Base-by-base conservation (phyloP, 139 green algal species). In the Yamagishiella unicocca region DNA sequence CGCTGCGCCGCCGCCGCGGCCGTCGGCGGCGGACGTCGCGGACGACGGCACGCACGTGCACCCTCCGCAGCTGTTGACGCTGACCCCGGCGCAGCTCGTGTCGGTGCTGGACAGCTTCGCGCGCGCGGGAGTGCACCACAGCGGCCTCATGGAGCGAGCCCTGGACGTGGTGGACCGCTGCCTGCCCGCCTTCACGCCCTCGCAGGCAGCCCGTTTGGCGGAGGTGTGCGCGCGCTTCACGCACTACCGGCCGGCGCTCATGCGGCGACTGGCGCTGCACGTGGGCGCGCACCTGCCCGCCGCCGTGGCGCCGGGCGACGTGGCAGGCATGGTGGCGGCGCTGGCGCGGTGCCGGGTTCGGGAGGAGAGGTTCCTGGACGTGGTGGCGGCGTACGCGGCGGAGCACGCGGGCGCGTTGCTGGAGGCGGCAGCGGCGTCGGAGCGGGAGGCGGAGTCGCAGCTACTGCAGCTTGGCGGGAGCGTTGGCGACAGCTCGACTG, bases 231-330 rank as follows among this genome's bases (percentile, higher is more conserved):
- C 64, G 25, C 64, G 64, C 43, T 67, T 68, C 81, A 24, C 33
- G 17, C 45, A 79, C 66, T 9, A n/a, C 31, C 64, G 64, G 40
- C 81, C 64, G 0, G 31, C 81, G 25, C 43, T 78, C 64, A n/a
- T 87, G 64, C 81, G 81, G 29, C 64, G 64, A 33, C 25, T 78
- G 45, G 81, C 81, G 45, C 81, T 58, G 43, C 81, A 87, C 33
- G 33, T 87, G n/a, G 81, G 27, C n/a, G 81, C 31, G 21, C 64
- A 68, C 27, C 29, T 87, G 81, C 46, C 42, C 43, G 38, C 22
- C 33, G 6, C 70, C 29, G 81, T 77, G 79, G 42, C 42, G 19
- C 42, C 79, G 12, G 62, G 3, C 27, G 64, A 78, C 62, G 62
- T 86, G 61, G n/a, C 45, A 43, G 62, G 21, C 17, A 53, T 42